Evolutionary conservation across 1,139 yeast species (phyloP).

Genomic region (Pichia sp.): DNA sequence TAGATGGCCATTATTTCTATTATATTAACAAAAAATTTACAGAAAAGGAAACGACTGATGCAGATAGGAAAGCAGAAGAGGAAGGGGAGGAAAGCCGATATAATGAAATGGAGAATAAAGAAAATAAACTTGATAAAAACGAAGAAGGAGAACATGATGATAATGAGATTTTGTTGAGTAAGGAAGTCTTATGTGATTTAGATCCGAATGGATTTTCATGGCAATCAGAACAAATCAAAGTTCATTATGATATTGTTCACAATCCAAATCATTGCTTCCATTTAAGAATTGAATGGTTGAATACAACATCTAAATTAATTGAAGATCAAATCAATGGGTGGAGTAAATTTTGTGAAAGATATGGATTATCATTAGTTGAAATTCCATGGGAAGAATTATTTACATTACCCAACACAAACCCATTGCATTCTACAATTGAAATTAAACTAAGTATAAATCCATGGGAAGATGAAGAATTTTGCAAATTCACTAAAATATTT

Average conservation of each 20-base stretch:
- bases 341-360: slow-evolving; percentile 77
- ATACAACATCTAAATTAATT: slow-evolving; percentile 79
- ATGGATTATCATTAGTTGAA: slow-evolving; percentile 83
- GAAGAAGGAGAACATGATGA: background rate
- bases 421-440: slow-evolving; percentile 82
- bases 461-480: slow-evolving; percentile 54
- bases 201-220: slow-evolving; percentile 69
- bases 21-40: slow-evolving; percentile 48
- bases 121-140: background rate
- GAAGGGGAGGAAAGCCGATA: background rate
- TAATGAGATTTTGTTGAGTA: slow-evolving; percentile 41
- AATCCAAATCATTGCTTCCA: slow-evolving; percentile 96
- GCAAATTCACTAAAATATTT: slow-evolving; percentile 34
- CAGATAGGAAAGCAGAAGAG: background rate
- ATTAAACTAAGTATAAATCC: slow-evolving; percentile 62
- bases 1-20: slow-evolving; percentile 92
- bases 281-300: slow-evolving; percentile 85
- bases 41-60: background rate
- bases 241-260: slow-evolving; percentile 87
- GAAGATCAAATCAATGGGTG: slow-evolving; percentile 83
- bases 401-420: slow-evolving; percentile 66
- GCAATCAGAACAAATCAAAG: slow-evolving; percentile 70
- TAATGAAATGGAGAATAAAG: background rate
- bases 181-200: slow-evolving; percentile 62
- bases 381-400: slow-evolving; percentile 88